A percentile compares a stretch with the other conserved stretches of the same genome.
Conservation (phyloP, 2,329 filamentous ascomycete species). For the Scytalidium lignicola region DNA sequence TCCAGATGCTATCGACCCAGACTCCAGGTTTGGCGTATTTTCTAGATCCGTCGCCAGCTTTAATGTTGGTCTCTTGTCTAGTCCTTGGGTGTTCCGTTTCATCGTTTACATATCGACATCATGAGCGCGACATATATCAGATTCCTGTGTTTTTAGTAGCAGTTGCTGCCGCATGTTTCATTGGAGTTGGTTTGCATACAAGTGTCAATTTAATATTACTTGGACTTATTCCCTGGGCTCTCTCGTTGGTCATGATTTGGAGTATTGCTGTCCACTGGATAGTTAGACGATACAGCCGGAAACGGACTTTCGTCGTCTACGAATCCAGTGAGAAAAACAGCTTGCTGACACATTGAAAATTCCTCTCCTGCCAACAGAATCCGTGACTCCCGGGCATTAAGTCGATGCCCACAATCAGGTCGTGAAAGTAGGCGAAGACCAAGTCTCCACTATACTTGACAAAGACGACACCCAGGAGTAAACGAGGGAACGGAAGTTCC, state of each 20-base stretch:
- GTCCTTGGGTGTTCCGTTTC: slow-evolving; percentile 32
- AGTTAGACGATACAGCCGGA: slow-evolving; percentile 3
- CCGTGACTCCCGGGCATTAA: no score
- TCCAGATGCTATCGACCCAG: neutral
- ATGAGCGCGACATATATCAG: slow-evolving; percentile 27
- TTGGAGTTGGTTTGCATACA: slow-evolving; percentile 21
- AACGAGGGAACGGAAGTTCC: no score
- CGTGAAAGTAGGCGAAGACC: no score
- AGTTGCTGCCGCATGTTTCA: slow-evolving; percentile 17
- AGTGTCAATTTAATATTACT: slow-evolving; percentile 29
- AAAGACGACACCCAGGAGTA: no score
- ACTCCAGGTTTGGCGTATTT: slow-evolving; percentile 9
- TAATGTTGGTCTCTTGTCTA: slow-evolving; percentile 30
- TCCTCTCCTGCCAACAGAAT: no score
- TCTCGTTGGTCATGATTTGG: slow-evolving; percentile 30
- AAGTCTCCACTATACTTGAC: no score
- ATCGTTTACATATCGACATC: slow-evolving; percentile 30
- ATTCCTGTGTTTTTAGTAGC: slow-evolving; percentile 25
- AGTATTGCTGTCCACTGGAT: slow-evolving; percentile 26
- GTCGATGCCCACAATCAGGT: no score
- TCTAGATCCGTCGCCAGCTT: slow-evolving; percentile 26
- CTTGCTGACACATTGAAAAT: neutral
- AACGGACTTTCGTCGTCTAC: neutral
- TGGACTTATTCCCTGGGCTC: slow-evolving; percentile 30
- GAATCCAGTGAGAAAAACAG: neutral